Evolutionary conservation across 169 alveolate genomes (phyloP).

Genomic region (Plasmodium gallinaceum): DNA sequence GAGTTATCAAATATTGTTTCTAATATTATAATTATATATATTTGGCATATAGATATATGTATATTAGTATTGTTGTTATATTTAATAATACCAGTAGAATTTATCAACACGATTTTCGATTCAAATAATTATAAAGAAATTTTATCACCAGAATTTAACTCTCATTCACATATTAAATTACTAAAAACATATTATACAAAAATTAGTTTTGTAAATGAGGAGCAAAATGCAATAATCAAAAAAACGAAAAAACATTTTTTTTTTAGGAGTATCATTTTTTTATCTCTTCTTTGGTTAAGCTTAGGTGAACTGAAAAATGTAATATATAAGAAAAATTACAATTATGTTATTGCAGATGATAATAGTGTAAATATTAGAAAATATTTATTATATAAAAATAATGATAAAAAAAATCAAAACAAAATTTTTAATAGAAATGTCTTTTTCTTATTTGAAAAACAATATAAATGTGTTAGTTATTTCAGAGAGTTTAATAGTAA

Average conservation of each 20-base stretch:
- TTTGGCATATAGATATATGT: constrained; percentile 71
- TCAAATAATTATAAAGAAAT: constrained; percentile 66
- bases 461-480: constrained; percentile 31
- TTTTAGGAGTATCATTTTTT: constrained; percentile 57
- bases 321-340: constrained; percentile 59
- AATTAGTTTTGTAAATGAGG: constrained; percentile 44
- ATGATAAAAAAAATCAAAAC: constrained; percentile 8
- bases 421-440: constrained; percentile 18
- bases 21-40: constrained; percentile 35
- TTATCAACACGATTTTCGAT: constrained; percentile 51
- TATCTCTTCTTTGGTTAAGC: constrained; percentile 56
- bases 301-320: constrained; percentile 48
- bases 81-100: constrained; percentile 63
- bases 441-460: constrained; percentile 29
- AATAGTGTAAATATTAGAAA: constrained; percentile 34
- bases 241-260: constrained; percentile 51
- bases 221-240: constrained; percentile 30
- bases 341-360: constrained; percentile 74
- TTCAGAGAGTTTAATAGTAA: not conserved
- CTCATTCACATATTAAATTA: constrained; percentile 61
- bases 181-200: constrained; percentile 48
- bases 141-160: constrained; percentile 54
- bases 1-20: constrained; percentile 56
- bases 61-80: constrained; percentile 44
- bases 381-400: constrained; percentile 31